Percentiles rank a stretch among this genome's conserved stretches.
Evolutionary conservation across 495 filamentous ascomycete species (phyloP).

Genomic region (Endocarpon pusillum): DNA sequence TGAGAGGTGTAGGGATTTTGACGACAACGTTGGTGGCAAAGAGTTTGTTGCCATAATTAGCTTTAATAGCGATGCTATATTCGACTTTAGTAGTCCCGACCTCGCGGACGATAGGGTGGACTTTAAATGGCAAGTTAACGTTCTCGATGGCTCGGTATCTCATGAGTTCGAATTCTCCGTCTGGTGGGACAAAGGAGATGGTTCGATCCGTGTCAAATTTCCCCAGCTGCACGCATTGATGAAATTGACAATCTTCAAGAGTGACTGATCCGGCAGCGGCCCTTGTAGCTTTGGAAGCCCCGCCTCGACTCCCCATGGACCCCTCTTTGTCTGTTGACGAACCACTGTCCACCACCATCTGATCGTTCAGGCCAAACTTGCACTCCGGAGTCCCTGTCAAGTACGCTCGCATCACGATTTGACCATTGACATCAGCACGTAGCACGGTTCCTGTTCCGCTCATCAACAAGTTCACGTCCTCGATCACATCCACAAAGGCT

Average conservation of each 20-base stretch:
- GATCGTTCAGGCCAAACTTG: constrained; percentile 98
- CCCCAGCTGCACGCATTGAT: constrained; percentile 95
- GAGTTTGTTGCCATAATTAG: constrained; percentile 89
- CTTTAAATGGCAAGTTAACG: constrained; percentile 96
- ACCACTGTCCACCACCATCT: constrained; percentile 74
- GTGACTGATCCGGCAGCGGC: constrained; percentile 93
- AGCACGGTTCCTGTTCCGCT: constrained; percentile 89
- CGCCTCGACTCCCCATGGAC: constrained; percentile 29
- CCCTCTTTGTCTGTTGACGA: constrained; percentile 42
- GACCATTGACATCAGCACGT: constrained; percentile 90
- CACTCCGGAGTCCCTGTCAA: constrained; percentile 93
- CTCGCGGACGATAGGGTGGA: constrained; percentile 96
- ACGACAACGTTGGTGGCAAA: constrained; percentile 98
- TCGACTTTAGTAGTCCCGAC: constrained; percentile 95
- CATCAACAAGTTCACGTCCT: constrained; percentile 98
- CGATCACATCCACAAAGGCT: constrained; percentile 97
- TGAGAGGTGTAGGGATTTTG: constrained; percentile 86
- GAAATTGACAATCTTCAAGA: constrained; percentile 96
- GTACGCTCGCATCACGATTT: constrained; percentile 98
- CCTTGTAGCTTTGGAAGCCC: constrained; percentile 63
- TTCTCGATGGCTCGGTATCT: constrained; percentile 98
- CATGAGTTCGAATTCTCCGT: constrained; percentile 99
- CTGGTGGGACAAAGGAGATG: constrained; percentile 93
- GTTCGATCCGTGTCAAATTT: constrained; percentile 96
- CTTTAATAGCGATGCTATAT: constrained; percentile 92